A percentile compares a stretch with the other conserved stretches of the same genome.
These are phyloP conservation scores for Dorcoceras hygrometricum DNA, from an alignment of 257 asterid genomes.

Conservation along the genomic window DNA sequence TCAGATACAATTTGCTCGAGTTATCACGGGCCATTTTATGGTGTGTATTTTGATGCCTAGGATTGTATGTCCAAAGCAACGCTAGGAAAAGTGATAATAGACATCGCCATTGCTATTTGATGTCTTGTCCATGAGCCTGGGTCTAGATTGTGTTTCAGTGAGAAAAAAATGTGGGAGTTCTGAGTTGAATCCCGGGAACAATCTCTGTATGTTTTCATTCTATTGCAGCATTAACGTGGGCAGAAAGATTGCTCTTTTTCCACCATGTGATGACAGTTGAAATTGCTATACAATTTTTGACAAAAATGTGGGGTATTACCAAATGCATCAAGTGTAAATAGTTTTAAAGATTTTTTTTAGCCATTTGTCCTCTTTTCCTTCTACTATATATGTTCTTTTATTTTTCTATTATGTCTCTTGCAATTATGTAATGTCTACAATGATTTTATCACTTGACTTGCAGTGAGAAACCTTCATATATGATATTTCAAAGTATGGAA, in stretches of 20 bases:
- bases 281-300: too few species aligned
- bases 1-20: not conserved
- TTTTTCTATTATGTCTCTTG: not conserved
- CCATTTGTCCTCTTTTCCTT: not conserved
- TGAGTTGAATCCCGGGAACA: not conserved
- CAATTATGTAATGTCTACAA: conserved; percentile 3
- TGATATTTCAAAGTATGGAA: conserved; percentile 50
- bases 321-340: conserved; percentile 15
- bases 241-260: not conserved
- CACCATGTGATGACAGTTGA: not conserved
- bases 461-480: not conserved
- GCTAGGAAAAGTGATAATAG: not conserved
- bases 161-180: not conserved
- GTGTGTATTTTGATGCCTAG: conserved; percentile 16
- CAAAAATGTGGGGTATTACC: too few species aligned
- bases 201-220: not conserved
- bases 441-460: conserved; percentile 20
- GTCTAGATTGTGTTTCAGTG: not conserved
- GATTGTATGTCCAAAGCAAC: not conserved
- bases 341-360: not conserved
- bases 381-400: not conserved
- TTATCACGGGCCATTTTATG: not conserved
- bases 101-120: conserved; percentile 4
- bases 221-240: not conserved
- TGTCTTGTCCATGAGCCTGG: not conserved